Evolutionary conservation across 164 flowering plant species (phyloP), one percentile per base, ranked within the genome.

Genomic region (Euptelea pleiosperma): DNA sequence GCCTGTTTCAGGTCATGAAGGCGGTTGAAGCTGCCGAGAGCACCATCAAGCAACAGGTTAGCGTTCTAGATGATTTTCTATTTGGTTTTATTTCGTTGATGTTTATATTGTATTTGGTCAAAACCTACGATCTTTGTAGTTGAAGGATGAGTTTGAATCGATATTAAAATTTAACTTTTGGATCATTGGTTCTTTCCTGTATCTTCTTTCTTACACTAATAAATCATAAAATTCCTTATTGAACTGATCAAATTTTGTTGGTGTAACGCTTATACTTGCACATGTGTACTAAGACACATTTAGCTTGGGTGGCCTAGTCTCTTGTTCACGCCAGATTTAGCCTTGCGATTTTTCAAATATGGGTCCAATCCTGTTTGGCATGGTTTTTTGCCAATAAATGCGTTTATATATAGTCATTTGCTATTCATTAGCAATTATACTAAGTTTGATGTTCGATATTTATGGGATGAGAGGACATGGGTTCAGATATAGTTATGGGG

Each of bases 11-110:
- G 84, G 86, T 89, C 39, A 81, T 79, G 82, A 84, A 89, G 65
- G 96, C 96, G 18, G 92, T 89, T 4, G 92, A 89, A 70, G 90
- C 84, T 40, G 96, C 96, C 2, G 92, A 86, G 67, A 81, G 74
- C 50, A 79, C 88, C 35, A 86, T 89, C 61, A 84, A 72, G 46
- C 83, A 82, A 49, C 96, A 83, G 89, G 95, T 84, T 14, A 9
- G 41, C 21, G 33, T 14, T 25, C 50, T n/a, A n/a, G n/a, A n/a
- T n/a, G 33, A 19, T 21, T 28, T 9, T 22, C 25, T 18, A 10
- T 14, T 4, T 41, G 2, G 39, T 3, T 15, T 26, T 8, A 8
- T 25, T 39, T 37, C 4, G 0, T 22, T 12, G 19, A 42, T 0
- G 5, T 34, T 44, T 43, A 16, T 44, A 19, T 7, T 57, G 5